phyloP scores from a whole-genome alignment of 2,329 filamentous ascomycete genomes.

The Thielaviopsis euricoi region DNA sequence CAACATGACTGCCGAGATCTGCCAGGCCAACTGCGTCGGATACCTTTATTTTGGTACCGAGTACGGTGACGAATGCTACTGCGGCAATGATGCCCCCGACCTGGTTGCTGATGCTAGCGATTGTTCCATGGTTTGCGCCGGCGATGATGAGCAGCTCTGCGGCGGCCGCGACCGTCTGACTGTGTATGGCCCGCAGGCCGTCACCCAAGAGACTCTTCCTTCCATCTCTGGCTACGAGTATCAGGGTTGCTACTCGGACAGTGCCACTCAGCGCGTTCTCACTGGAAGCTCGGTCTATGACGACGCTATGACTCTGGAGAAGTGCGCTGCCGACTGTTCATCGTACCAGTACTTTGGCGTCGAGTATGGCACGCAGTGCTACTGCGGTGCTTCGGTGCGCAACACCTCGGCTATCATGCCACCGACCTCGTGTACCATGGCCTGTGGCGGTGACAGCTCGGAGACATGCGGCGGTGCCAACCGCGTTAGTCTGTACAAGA shows the following conservation, averaged over 20 bases:
- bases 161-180: constrained; percentile 14
- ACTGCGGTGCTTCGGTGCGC: constrained; percentile 20
- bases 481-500: constrained; percentile 5
- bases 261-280: constrained; percentile 8
- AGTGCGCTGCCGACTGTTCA: constrained; percentile 20
- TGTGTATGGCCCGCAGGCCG: constrained; percentile 17
- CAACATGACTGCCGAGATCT: constrained; percentile 23
- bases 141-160: constrained; percentile 4
- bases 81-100: constrained; percentile 17
- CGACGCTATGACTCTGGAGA: constrained; percentile 20
- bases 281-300: neutral
- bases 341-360: constrained; percentile 25
- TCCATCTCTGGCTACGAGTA: constrained; percentile 20
- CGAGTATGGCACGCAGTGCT: constrained; percentile 24
- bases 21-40: constrained; percentile 23
- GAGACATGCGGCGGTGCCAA: constrained; percentile 1
- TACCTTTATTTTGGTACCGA: constrained; percentile 21
- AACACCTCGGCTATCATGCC: neutral
- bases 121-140: constrained; percentile 9
- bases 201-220: neutral
- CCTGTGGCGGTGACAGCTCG: neutral
- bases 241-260: constrained; percentile 21
- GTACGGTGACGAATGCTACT: constrained; percentile 13
- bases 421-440: neutral
- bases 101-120: constrained; percentile 18